Evolutionary conservation across 805 yeast genomes (phyloP).

Genomic region (Starmera dryadoides): DNA sequence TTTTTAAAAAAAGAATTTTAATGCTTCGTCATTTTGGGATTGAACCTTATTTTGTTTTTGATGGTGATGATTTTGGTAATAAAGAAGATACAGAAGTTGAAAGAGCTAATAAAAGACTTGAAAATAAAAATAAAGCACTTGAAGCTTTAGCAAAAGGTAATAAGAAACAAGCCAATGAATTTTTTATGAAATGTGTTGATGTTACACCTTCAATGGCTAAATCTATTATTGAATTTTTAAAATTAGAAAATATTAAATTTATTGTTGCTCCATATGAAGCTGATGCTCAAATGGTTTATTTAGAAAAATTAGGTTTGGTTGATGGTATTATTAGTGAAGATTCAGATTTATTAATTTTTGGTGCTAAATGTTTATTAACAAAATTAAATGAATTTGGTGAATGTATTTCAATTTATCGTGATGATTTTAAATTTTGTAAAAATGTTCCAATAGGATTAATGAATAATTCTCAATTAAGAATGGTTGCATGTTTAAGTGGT

Average conservation of each 20-base stretch:
- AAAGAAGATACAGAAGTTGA: conserved; percentile 68
- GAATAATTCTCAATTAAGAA: conserved; percentile 51
- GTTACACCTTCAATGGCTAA: conserved; percentile 91
- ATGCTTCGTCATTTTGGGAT: conserved; percentile 63
- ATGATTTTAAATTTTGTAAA: conserved; percentile 42
- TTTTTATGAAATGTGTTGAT: conserved; percentile 72
- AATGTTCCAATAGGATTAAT: conserved; percentile 44
- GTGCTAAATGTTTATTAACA: conserved; percentile 69
- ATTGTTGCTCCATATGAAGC: conserved; percentile 98
- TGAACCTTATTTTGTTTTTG: conserved; percentile 84
- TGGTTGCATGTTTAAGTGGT: conserved; percentile 86
- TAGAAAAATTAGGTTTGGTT: conserved; percentile 67
- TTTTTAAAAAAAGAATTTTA: conserved; percentile 56
- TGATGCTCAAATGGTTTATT: conserved; percentile 90
- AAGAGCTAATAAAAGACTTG: conserved; percentile 49
- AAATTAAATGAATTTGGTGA: conserved; percentile 67
- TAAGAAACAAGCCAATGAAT: conserved; percentile 52
- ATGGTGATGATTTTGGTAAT: conserved; percentile 81
- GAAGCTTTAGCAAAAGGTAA: conserved; percentile 47
- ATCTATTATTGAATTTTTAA: conserved; percentile 67
- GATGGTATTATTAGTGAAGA: conserved; percentile 91
- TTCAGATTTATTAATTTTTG: conserved; percentile 86
- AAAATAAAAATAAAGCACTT: conserved; percentile 51
- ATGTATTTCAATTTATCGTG: conserved; percentile 62
- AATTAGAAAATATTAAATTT: conserved; percentile 47